Base-by-base conservation (phyloP, 2,329 filamentous ascomycete genomes). In the Cladosporium oxysporum region DNA sequence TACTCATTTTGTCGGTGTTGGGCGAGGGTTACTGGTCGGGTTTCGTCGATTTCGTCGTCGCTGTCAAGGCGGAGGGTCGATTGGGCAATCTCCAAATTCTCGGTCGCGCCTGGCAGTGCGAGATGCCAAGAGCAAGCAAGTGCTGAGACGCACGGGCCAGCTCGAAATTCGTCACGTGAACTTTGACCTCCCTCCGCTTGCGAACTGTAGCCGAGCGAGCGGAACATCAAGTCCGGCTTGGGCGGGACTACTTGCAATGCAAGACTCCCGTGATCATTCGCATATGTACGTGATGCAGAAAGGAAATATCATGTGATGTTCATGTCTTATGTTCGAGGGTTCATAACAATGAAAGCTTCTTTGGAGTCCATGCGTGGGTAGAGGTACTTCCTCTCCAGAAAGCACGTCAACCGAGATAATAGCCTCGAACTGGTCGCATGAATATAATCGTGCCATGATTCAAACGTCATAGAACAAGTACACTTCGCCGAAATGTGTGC, bases 1-100 rank as follows among this genome's bases (percentile, higher is more conserved):
- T 66, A 69, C 68, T 69, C 68, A 69, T 69, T 69, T 62, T 64
- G 61, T 63, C 59, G 60, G 58, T 66, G 31, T 62, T 23, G 62
- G 52, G 67, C 66, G 66, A 58, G 60, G 66, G 60, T 69, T 58
- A 66, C 62, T 62, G 67, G 88, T 85, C 60, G 60, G 60, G 60
- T 62, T 47, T 49, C 60, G 60, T 62, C 61, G 61, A 53, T 57
- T 57, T 63, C 61, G 61, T 63, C 61, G 61, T 63, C 61, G 61
- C 61, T 63, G 61, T 63, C 61, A 53, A 62, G 52, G 41, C 41
- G 41, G 41, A 47, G 41, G 41, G 41, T 47, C 41, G n/a, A 47
- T 47, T 47, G 41, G 41, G 41, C 41, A 21, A 21, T 47, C 41
- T 47, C 41, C 41, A 47, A 47, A 47, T 47, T 47, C 41, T 47